These are phyloP conservation scores for Trichosanthes truncata DNA, from an alignment of 306 rosid genomes.

Conservation along the genomic window DNA sequence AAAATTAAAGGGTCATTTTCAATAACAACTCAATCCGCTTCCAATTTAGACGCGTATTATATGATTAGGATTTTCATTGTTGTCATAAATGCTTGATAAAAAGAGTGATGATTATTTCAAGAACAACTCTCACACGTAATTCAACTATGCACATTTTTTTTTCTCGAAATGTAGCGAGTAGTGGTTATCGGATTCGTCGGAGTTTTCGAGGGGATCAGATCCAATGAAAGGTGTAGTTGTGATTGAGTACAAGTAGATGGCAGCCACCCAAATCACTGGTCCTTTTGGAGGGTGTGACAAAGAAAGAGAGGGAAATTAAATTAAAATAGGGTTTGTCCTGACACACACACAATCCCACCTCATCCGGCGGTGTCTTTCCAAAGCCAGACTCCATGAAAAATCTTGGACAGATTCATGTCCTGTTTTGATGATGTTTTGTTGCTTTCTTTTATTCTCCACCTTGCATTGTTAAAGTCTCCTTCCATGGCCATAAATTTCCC, in stretches of 20 bases:
- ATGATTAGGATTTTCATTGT: no score
- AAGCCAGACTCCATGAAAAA: conserved; percentile 1
- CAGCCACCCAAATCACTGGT: background rate
- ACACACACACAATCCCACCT: conserved; percentile 1
- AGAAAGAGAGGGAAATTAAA: background rate
- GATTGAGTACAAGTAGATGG: background rate
- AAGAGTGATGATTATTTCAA: no score
- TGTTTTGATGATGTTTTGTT: conserved; percentile 27
- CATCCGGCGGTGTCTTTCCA: background rate
- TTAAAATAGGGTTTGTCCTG: background rate
- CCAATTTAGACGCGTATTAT: no score
- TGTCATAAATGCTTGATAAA: no score
- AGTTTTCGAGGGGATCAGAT: background rate
- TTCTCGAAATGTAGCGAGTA: background rate
- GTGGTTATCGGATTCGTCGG: background rate
- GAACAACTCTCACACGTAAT: background rate
- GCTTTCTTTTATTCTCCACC: conserved; percentile 64
- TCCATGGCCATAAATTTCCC: conserved; percentile 49
- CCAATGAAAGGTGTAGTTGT: background rate
- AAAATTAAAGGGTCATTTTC: no score
- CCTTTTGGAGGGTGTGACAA: background rate
- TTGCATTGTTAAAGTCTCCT: conserved; percentile 41
- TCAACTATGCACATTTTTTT: background rate
- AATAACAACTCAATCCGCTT: no score
- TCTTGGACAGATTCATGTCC: conserved; percentile 16